phyloP scores from a whole-genome alignment of 768 basidiomycete species.

The Lactarius indigo region DNA sequence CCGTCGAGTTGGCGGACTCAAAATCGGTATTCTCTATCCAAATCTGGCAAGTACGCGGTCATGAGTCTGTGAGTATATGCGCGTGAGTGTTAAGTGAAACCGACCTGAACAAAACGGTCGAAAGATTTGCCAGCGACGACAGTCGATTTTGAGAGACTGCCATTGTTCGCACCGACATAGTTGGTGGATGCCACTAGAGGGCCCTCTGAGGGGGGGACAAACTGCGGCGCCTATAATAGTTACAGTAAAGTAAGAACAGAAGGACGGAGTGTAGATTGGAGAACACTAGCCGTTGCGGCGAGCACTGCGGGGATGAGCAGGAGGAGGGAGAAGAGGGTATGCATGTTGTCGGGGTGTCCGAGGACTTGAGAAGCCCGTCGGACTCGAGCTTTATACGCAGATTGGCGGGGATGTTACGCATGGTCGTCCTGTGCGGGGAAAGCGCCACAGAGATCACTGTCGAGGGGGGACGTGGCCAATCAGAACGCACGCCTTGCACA shows the following conservation, averaged over 20 bases:
- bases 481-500: background rate
- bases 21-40: constrained; percentile 67
- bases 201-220: constrained; percentile 31
- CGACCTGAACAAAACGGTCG: constrained; percentile 42
- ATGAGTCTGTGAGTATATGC: background rate
- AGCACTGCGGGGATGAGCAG: constrained; percentile 13
- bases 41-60: constrained; percentile 34
- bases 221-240: constrained; percentile 28
- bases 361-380: background rate
- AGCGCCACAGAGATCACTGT: background rate
- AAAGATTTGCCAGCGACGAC: constrained; percentile 43
- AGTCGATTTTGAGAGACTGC: constrained; percentile 39
- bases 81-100: background rate
- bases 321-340: background rate
- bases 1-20: constrained; percentile 28
- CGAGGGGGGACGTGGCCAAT: background rate
- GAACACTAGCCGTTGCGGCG: constrained; percentile 2
- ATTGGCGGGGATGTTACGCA: background rate
- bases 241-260: background rate
- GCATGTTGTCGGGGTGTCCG: constrained; percentile 11
- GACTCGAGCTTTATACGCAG: background rate
- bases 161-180: constrained; percentile 43
- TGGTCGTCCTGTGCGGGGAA: background rate
- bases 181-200: constrained; percentile 33
- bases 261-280: background rate